A percentile compares a stretch with the other conserved stretches of the same genome.
phyloP scores from a whole-genome alignment of 148 eudicot species.

The Nyssa sinensis region DNA sequence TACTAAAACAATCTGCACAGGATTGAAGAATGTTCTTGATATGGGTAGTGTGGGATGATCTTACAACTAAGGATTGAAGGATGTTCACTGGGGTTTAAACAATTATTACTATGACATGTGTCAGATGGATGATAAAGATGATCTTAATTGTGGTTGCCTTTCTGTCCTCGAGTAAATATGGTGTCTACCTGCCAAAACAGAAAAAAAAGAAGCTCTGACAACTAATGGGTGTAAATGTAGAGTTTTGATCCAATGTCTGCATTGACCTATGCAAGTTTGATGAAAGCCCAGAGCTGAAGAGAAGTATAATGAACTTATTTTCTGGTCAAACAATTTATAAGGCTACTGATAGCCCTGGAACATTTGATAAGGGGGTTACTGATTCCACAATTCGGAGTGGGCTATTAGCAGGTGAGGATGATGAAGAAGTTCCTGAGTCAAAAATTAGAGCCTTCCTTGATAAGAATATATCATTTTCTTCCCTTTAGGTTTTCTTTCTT shows the following conservation, averaged over 20 bases:
- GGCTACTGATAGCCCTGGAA: slow-evolving; percentile 27
- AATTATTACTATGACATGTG: slow-evolving; percentile 78
- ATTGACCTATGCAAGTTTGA: slow-evolving; percentile 62
- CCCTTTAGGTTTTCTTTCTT: neutral
- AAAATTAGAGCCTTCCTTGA: slow-evolving; percentile 80
- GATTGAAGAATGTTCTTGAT: slow-evolving; percentile 39
- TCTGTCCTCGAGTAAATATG: neutral
- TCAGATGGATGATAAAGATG: slow-evolving; percentile 62
- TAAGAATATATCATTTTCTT: slow-evolving; percentile 53
- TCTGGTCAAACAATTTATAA: slow-evolving; percentile 19
- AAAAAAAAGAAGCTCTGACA: neutral
- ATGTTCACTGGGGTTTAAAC: slow-evolving; percentile 47
- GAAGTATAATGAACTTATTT: slow-evolving; percentile 28
- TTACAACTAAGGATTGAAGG: slow-evolving; percentile 46
- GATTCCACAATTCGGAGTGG: slow-evolving; percentile 54
- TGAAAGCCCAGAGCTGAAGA: slow-evolving; percentile 41
- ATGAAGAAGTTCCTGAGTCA: slow-evolving; percentile 78
- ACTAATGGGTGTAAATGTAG: slow-evolving; percentile 27
- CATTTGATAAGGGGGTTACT: slow-evolving; percentile 33
- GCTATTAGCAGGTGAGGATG: slow-evolving; percentile 56
- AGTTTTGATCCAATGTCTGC: slow-evolving; percentile 79
- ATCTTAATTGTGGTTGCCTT: slow-evolving; percentile 23
- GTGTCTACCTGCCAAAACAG: neutral
- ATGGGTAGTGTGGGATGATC: slow-evolving; percentile 53
- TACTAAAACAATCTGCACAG: slow-evolving; percentile 35